A percentile compares a stretch with the other conserved stretches of the same genome.
These are phyloP conservation scores for Fusarium domesticum DNA, from an alignment of 2,329 filamentous ascomycete genomes.

Conservation along the genomic window DNA sequence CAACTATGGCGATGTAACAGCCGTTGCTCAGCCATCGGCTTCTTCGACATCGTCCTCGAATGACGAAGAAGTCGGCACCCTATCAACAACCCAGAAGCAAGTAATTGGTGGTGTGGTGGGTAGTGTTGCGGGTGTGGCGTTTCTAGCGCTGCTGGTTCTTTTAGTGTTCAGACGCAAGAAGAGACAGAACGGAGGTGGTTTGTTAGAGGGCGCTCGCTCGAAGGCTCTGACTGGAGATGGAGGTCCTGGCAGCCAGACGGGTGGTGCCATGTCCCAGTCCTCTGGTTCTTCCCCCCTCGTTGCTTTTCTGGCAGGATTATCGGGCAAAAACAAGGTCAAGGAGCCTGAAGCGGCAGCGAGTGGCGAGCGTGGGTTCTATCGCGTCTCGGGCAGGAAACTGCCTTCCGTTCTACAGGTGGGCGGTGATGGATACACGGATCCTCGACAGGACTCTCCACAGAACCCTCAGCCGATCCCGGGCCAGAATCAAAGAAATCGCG, in stretches of 20 bases:
- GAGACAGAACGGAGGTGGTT: constrained; percentile 42
- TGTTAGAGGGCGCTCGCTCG: constrained; percentile 42
- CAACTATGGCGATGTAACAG: constrained; percentile 15
- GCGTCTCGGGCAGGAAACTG: constrained; percentile 63
- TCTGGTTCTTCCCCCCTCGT: constrained; percentile 43
- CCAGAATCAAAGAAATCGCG: constrained; percentile 18
- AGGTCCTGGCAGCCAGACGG: constrained; percentile 19
- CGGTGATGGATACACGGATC: constrained; percentile 61
- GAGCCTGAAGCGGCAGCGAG: constrained; percentile 32
- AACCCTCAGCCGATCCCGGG: too few species aligned
- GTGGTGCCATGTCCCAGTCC: constrained; percentile 45
- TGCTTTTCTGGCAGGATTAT: constrained; percentile 46
- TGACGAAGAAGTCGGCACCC: constrained; percentile 18
- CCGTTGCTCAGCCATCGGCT: constrained; percentile 18
- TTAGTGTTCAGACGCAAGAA: constrained; percentile 56
- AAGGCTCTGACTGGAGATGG: constrained; percentile 22
- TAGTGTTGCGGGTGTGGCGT: constrained; percentile 55
- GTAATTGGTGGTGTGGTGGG: constrained; percentile 58
- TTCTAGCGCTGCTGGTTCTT: constrained; percentile 53
- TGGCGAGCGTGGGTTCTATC: constrained; percentile 59
- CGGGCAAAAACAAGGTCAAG: constrained; percentile 37
- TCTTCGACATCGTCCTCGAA: constrained; percentile 22
- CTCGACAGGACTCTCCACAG: constrained; percentile 19
- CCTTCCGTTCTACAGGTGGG: constrained; percentile 60
- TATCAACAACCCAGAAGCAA: constrained; percentile 36